Percentiles rank a stretch among this genome's conserved stretches.
Conservation (phyloP, 2,329 filamentous ascomycete genomes). For the Fusarium subglutinans region DNA sequence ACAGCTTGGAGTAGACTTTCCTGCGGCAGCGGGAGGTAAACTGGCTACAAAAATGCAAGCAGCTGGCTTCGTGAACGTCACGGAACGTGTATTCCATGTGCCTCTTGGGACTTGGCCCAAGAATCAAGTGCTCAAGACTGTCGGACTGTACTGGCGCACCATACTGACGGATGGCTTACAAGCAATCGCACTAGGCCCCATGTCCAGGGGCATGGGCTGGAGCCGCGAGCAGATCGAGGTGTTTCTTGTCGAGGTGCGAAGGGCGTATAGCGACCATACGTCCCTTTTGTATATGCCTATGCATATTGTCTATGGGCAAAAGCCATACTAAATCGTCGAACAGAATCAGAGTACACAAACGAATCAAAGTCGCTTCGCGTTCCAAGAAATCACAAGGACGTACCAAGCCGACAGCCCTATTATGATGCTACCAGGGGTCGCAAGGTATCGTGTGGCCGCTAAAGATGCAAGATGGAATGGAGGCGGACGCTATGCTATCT, state of each 20-base stretch:
- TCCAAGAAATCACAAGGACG: not conserved
- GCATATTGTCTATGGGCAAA: conserved; percentile 64
- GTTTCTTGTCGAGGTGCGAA: conserved; percentile 58
- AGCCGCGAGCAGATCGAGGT: conserved; percentile 58
- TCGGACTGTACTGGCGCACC: conserved; percentile 62
- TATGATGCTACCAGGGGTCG: not conserved
- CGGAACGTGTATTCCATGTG: conserved; percentile 59
- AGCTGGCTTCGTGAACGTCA: conserved; percentile 63
- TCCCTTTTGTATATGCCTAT: conserved; percentile 64
- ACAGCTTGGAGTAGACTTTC: conserved; percentile 58
- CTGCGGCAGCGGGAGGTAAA: conserved; percentile 52
- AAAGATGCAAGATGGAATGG: conserved; percentile 1
- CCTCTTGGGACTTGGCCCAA: conserved; percentile 65
- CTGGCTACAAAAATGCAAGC: conserved; percentile 58
- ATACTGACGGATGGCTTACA: conserved; percentile 61
- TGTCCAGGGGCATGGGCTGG: conserved; percentile 61
- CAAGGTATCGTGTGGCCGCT: conserved; percentile 2
- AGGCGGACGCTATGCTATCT: conserved; percentile 1
- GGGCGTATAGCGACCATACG: conserved; percentile 57
- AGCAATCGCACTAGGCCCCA: conserved; percentile 61
- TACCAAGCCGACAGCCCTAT: not conserved
- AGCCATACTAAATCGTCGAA: conserved; percentile 46
- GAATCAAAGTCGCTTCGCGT: not conserved
- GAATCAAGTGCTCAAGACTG: conserved; percentile 60
- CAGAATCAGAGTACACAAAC: not conserved